A percentile compares a stretch with the other conserved stretches of the same genome.
phyloP scores from a whole-genome alignment of 441 rosid genomes.

The Lepidium campestre region DNA sequence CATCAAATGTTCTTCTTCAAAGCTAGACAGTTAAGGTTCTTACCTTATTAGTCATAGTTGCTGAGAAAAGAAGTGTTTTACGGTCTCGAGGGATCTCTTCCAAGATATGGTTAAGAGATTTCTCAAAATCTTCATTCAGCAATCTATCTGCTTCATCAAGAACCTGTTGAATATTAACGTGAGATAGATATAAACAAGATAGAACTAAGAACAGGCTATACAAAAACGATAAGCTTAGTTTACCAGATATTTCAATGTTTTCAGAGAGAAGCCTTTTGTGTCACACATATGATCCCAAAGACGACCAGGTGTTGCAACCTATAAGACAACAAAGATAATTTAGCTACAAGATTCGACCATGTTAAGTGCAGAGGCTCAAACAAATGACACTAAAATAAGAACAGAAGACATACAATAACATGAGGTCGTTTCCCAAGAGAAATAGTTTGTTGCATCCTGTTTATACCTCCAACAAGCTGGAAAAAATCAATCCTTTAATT shows the following conservation, averaged over 20 bases:
- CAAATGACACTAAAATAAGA: background rate
- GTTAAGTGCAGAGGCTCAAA: background rate
- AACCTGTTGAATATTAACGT: conserved; percentile 49
- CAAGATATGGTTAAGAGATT: conserved; percentile 76
- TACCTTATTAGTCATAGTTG: conserved; percentile 98
- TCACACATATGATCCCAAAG: conserved; percentile 81
- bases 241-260: conserved; percentile 78
- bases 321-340: background rate
- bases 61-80: conserved; percentile 83
- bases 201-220: background rate
- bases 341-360: background rate
- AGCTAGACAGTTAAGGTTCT: background rate
- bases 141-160: conserved; percentile 96
- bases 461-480: conserved; percentile 97
- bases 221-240: conserved; percentile 3
- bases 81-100: conserved; percentile 65
- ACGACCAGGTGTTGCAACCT: conserved; percentile 97
- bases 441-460: conserved; percentile 75
- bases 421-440: conserved; percentile 81
- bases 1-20: background rate
- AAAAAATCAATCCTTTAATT: background rate
- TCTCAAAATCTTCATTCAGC: conserved; percentile 94
- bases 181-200: background rate
- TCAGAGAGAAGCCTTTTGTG: conserved; percentile 87
- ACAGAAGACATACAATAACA: conserved; percentile 36